Percentiles rank a stretch among this genome's conserved stretches.
Evolutionary conservation across 139 green algal species (phyloP).

Genomic region (Coccomyxa sp.): DNA sequence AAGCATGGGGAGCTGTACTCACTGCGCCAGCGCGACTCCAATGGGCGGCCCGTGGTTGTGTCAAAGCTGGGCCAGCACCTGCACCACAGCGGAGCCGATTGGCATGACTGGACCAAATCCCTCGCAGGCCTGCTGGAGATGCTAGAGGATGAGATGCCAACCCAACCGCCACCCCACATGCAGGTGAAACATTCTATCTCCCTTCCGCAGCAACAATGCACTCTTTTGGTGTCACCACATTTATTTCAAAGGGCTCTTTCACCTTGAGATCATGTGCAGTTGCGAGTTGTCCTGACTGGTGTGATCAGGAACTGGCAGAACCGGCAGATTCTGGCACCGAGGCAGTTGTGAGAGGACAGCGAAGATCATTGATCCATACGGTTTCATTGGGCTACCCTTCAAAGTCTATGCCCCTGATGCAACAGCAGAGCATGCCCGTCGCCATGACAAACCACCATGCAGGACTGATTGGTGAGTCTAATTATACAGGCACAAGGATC

Average conservation of each 20-base stretch:
- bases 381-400: not conserved
- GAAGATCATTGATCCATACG: no score
- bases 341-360: no score
- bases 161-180: not conserved
- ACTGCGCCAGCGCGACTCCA: constrained; percentile 6
- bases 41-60: not conserved
- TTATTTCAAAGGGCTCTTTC: no score
- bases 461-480: no score
- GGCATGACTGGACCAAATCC: constrained; percentile 5
- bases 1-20: constrained; percentile 20
- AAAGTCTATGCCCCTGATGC: not conserved
- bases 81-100: constrained; percentile 12
- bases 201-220: not conserved
- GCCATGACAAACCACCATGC: no score
- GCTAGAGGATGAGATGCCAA: constrained; percentile 12
- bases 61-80: constrained; percentile 26
- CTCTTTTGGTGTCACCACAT: no score
- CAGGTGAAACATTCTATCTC: not conserved
- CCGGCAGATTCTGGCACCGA: no score
- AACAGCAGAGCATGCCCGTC: not conserved
- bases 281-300: no score
- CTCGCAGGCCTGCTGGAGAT: constrained; percentile 31
- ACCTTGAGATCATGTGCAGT: no score
- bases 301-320: no score
- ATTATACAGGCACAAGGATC: no score